Conservation (phyloP, 176 grass and related monocot genomes). For the Eremochloa ophiuroides region DNA sequence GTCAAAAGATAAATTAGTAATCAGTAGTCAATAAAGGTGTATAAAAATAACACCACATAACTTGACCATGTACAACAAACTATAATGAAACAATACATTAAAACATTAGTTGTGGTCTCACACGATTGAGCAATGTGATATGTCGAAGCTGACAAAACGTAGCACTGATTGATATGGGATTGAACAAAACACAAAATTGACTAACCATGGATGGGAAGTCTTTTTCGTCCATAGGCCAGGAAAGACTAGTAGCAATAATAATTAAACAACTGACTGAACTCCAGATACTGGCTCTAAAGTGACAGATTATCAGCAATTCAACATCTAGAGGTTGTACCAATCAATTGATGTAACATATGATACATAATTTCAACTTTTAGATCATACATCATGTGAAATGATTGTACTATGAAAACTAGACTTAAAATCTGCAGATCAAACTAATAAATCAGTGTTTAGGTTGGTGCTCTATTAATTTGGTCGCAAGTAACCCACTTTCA, state of each 20-base stretch:
- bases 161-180: not conserved
- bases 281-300: slow-evolving; percentile 18
- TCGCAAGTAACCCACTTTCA: slow-evolving; percentile 15
- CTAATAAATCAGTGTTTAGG: not conserved
- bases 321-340: slow-evolving; percentile 21
- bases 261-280: slow-evolving; percentile 1
- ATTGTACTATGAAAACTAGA: slow-evolving; percentile 5
- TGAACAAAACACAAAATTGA: slow-evolving; percentile 9
- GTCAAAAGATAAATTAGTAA: not conserved
- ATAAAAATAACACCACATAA: not conserved
- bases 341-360: slow-evolving; percentile 11
- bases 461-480: not conserved
- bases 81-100: not conserved
- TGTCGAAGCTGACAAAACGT: not conserved
- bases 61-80: not conserved
- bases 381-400: slow-evolving; percentile 8
- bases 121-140: not conserved
- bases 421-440: not conserved
- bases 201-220: not conserved
- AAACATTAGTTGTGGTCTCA: not conserved
- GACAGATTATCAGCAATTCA: slow-evolving; percentile 10
- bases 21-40: not conserved
- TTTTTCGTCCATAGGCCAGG: not conserved
- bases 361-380: not conserved
- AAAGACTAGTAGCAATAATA: slow-evolving; percentile 14